A percentile compares a stretch with the other conserved stretches of the same genome.
These are phyloP conservation scores for Cutaneotrichosporon spelunceum DNA, from an alignment of 1,284 basidiomycete species.

Conservation along the genomic window DNA sequence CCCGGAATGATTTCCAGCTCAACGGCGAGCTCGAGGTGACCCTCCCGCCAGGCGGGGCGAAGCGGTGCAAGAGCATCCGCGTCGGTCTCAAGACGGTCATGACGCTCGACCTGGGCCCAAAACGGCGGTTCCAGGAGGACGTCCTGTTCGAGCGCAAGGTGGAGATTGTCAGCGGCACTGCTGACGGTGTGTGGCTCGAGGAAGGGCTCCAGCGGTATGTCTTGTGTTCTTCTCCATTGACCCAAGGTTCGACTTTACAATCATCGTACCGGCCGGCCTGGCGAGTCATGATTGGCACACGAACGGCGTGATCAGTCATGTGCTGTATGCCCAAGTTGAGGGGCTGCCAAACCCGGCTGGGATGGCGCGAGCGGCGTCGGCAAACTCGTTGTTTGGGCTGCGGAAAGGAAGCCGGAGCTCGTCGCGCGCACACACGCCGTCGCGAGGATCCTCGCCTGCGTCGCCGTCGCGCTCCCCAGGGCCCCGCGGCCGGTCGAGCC, in stretches of 20 bases:
- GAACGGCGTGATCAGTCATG: conserved; percentile 20
- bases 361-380: not conserved
- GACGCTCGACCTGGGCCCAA: conserved; percentile 28
- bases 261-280: conserved; percentile 28
- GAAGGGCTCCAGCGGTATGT: conserved; percentile 32
- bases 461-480: not conserved
- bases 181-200: conserved; percentile 30
- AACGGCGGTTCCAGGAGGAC: conserved; percentile 31
- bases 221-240: not conserved
- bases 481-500: not conserved
- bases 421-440: not conserved
- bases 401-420: conserved; percentile 4
- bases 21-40: conserved; percentile 19
- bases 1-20: conserved; percentile 13
- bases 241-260: conserved; percentile 29
- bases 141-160: conserved; percentile 27
- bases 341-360: conserved; percentile 13
- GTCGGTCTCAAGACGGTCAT: conserved; percentile 27
- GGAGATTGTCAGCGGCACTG: conserved; percentile 25
- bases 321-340: conserved; percentile 27
- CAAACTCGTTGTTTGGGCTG: conserved; percentile 16
- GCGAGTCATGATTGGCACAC: conserved; percentile 30
- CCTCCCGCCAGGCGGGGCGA: not conserved
- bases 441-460: not conserved
- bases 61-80: conserved; percentile 32